Conservation (phyloP, 345 rosid species). For the Eucalyptus albens region DNA sequence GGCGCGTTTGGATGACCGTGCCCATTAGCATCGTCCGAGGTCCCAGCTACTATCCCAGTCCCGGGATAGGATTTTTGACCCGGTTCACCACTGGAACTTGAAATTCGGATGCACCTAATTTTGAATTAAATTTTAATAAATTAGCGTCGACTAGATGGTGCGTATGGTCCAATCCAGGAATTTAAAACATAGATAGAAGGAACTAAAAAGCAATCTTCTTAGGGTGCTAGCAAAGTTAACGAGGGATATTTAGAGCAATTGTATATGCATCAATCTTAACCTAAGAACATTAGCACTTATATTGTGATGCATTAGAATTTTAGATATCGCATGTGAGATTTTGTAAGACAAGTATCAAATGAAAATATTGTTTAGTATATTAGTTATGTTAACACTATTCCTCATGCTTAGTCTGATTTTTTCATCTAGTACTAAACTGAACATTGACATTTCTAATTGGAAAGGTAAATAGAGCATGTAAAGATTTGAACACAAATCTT, state of each 20-base stretch:
- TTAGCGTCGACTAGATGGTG: neutral
- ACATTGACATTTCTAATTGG: too few relatives aligned
- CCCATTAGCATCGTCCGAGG: neutral
- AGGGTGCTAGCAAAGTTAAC: neutral
- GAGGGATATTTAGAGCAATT: neutral
- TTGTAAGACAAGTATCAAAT: rapidly evolving
- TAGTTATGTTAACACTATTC: too few relatives aligned
- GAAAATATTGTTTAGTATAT: too few relatives aligned
- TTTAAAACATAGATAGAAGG: neutral
- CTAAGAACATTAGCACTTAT: neutral
- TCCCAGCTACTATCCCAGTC: neutral
- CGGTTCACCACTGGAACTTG: neutral
- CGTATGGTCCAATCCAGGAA: neutral
- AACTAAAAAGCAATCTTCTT: neutral
- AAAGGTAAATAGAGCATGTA: too few relatives aligned
- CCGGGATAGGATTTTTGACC: neutral
- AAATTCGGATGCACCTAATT: neutral
- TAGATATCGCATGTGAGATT: neutral
- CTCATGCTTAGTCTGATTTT: too few relatives aligned
- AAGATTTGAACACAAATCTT: too few relatives aligned
- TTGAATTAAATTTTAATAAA: neutral
- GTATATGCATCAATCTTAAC: neutral
- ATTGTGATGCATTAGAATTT: neutral
- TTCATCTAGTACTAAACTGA: too few relatives aligned
- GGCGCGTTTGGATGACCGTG: neutral